phyloP scores from a whole-genome alignment of 768 basidiomycete genomes.

The Macrolepiota fuliginosa region DNA sequence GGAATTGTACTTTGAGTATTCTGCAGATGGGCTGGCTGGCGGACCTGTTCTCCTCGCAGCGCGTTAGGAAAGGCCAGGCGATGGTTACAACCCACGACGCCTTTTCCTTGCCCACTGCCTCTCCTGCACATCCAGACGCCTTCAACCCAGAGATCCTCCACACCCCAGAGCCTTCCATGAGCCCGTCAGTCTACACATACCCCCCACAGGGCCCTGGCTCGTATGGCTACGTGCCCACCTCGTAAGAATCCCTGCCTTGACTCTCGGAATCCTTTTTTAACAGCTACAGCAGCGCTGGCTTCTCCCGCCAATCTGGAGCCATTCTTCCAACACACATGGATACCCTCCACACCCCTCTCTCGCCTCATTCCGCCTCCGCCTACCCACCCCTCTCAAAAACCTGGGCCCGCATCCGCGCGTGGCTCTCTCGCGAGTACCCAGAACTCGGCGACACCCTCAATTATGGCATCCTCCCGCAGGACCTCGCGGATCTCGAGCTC shows the following conservation, averaged over 20 bases:
- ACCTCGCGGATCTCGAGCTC: slow-evolving; percentile 79
- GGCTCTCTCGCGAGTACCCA: slow-evolving; percentile 85
- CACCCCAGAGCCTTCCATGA: slow-evolving; percentile 46
- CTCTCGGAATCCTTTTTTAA: slow-evolving; percentile 3
- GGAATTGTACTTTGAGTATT: background rate
- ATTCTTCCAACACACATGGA: slow-evolving; percentile 70
- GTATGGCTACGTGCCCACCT: slow-evolving; percentile 60
- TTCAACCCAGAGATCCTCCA: slow-evolving; percentile 54
- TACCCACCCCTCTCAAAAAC: slow-evolving; percentile 83
- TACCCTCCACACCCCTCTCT: slow-evolving; percentile 40
- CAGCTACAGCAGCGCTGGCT: slow-evolving; percentile 28
- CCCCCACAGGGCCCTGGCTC: slow-evolving; percentile 61
- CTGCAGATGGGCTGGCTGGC: slow-evolving; percentile 68
- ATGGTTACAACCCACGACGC: slow-evolving; percentile 83
- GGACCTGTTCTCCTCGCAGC: slow-evolving; percentile 59
- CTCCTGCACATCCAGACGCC: slow-evolving; percentile 57
- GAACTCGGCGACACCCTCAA: slow-evolving; percentile 96
- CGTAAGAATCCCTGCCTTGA: slow-evolving; percentile 36
- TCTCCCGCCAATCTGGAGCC: slow-evolving; percentile 43
- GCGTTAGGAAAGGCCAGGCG: slow-evolving; percentile 57
- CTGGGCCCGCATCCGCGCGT: slow-evolving; percentile 81
- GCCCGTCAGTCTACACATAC: slow-evolving; percentile 63
- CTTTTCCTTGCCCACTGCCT: slow-evolving; percentile 79
- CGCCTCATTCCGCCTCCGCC: slow-evolving; percentile 39
- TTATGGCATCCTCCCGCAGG: slow-evolving; percentile 78